phyloP scores from a whole-genome alignment of 1,139 yeast genomes.

The Debaryomyces udenii region DNA sequence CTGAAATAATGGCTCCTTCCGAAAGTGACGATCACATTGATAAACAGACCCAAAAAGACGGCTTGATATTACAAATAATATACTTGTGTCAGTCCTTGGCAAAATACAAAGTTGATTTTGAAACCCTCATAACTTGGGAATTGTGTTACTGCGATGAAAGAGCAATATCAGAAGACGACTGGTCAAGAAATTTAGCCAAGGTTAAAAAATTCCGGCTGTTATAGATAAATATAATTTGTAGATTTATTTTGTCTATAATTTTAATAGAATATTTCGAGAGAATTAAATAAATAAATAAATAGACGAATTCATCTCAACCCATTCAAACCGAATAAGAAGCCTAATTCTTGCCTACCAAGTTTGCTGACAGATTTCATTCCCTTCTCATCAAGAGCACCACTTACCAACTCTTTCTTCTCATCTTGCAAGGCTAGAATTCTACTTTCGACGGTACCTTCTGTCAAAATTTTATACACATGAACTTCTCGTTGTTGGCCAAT shows the following conservation, averaged over 20 bases:
- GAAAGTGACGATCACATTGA: conserved; percentile 34
- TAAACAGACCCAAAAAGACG: conserved; percentile 52
- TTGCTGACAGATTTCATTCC: conserved; percentile 67
- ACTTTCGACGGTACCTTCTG: conserved; percentile 76
- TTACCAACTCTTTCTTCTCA: conserved; percentile 72
- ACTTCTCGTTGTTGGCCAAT: conserved; percentile 86
- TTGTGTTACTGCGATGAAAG: conserved; percentile 26
- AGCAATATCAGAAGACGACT: conserved; percentile 33
- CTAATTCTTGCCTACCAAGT: conserved; percentile 71
- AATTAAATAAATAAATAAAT: conserved; percentile 4
- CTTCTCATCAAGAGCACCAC: conserved; percentile 73
- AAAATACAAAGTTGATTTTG: conserved; percentile 71
- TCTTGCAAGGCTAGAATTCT: conserved; percentile 79
- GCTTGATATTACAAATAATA: conserved; percentile 69
- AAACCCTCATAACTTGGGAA: conserved; percentile 44
- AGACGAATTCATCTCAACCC: conserved; percentile 17
- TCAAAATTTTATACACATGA: conserved; percentile 68
- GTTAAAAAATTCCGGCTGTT: conserved; percentile 36
- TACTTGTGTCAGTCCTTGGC: conserved; percentile 78
- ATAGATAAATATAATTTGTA: not conserved
- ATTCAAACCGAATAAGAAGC: conserved; percentile 77
- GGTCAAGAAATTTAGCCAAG: conserved; percentile 40
- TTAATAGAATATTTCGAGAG: conserved; percentile 5
- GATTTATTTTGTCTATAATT: not conserved
- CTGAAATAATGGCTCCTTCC: conserved; percentile 19